These are phyloP conservation scores for Chaetomidium leptoderma DNA, from an alignment of 495 filamentous ascomycete species.

Conservation along the genomic window DNA sequence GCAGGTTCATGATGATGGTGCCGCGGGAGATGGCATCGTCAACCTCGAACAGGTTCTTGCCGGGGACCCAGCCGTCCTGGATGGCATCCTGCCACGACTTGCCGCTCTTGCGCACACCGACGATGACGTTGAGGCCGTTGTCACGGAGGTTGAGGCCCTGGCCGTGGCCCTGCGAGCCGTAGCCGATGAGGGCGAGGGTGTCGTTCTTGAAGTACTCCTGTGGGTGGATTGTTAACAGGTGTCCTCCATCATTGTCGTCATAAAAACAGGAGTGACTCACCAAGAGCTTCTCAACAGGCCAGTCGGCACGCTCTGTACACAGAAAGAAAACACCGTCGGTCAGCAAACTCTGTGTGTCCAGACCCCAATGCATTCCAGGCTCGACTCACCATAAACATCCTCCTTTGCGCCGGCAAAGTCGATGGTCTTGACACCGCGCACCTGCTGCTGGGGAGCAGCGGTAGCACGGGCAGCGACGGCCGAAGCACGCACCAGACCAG, in stretches of 20 bases:
- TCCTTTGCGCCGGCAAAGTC: slow-evolving; percentile 94
- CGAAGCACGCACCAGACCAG: slow-evolving; percentile 54
- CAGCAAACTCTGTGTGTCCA: neutral
- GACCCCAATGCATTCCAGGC: neutral
- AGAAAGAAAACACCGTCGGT: neutral
- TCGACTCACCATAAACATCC: slow-evolving; percentile 73
- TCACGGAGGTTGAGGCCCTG: slow-evolving; percentile 99
- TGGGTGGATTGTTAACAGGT: neutral
- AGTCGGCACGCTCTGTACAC: slow-evolving; percentile 83
- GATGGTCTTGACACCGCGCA: slow-evolving; percentile 76
- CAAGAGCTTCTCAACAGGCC: slow-evolving; percentile 94
- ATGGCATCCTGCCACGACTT: slow-evolving; percentile 96
- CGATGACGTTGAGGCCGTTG: slow-evolving; percentile 97
- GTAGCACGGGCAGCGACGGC: slow-evolving; percentile 50
- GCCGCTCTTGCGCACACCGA: slow-evolving; percentile 97
- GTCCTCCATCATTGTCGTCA: neutral
- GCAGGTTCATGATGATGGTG: slow-evolving; percentile 97
- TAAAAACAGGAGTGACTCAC: slow-evolving; percentile 48
- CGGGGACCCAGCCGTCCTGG: slow-evolving; percentile 96
- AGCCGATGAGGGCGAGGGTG: slow-evolving; percentile 97
- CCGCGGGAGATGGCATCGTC: slow-evolving; percentile 91
- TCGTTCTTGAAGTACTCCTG: slow-evolving; percentile 99
- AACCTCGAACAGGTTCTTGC: slow-evolving; percentile 96
- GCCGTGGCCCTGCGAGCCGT: slow-evolving; percentile 96
- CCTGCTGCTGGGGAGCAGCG: slow-evolving; percentile 57